Evolutionary conservation across 805 yeast species (phyloP), one percentile per base, ranked within the genome.

Genomic region (Kazachstania bromeliacearum): DNA sequence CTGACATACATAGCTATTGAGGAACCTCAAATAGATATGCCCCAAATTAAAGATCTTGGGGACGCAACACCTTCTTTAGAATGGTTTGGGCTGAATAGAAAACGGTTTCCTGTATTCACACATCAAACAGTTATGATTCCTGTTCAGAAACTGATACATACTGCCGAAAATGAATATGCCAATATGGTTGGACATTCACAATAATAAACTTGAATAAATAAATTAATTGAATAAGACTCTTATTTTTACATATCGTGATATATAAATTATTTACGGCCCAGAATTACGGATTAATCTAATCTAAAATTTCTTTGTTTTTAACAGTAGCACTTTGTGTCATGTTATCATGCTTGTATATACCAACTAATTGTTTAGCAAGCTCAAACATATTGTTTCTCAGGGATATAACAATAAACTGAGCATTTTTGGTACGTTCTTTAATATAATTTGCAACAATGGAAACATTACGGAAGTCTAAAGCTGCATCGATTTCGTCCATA

Each of bases 401-500:
- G 0, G 97, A 89, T 30, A 92, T 92, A 23, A 92, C 98, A 53
- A 92, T 76, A 50, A 92, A 92, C 57, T 92, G 99, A 0, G 96
- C 98, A 59, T 89, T 85, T 61, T 83, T 84, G 2, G 98, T 94
- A 35, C 96, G 70, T 51, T 88, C 96, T 53, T 87, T 88, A 57
- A 92, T 92, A 56, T 92, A 94, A 52, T 88, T 89, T 3, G 98
- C 99, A 34, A 92, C 96, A 62, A 92, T 92, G 9, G 96, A 85
- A 23, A 92, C 98, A 50, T 92, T 92, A 56, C 96, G 69, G 63
- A 92, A 92, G 64, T 92, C 99, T 45, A 92, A 70, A 2, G 99
- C 99, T 1, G 99, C 98, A 64, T 92, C 98, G 48, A 92, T 92
- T 63, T 92, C 98, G 64, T 92, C 98, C 98, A 92, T 92, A 25